Evolutionary conservation across 805 yeast species (phyloP).

Genomic region (Teunomyces tritomae): DNA sequence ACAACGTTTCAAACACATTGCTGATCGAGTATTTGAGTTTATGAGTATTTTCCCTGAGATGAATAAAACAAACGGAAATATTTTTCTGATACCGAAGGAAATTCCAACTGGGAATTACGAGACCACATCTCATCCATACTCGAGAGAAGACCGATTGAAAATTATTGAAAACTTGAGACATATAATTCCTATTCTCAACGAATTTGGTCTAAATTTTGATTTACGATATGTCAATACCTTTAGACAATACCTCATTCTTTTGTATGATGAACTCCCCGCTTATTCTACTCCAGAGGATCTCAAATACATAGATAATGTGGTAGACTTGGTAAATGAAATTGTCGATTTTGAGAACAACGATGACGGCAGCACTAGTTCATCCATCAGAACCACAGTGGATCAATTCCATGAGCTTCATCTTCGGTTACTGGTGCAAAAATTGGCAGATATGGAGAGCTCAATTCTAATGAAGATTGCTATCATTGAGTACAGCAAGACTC

Average conservation of each 20-base stretch:
- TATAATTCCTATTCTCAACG: slow-evolving; percentile 26
- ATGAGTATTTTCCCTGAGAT: slow-evolving; percentile 18
- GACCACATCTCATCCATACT: slow-evolving; percentile 8
- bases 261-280: slow-evolving; percentile 20
- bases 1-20: slow-evolving; percentile 7
- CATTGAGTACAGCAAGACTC: slow-evolving; percentile 11
- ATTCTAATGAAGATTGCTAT: slow-evolving; percentile 31
- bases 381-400: slow-evolving; percentile 19
- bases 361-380: slow-evolving; percentile 8
- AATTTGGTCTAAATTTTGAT: slow-evolving; percentile 23
- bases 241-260: slow-evolving; percentile 19
- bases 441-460: slow-evolving; percentile 12
- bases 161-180: slow-evolving; percentile 14
- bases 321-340: slow-evolving; percentile 18
- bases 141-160: slow-evolving; percentile 14
- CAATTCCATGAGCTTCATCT: slow-evolving; percentile 23
- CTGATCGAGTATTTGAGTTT: slow-evolving; percentile 13
- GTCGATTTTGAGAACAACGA: slow-evolving; percentile 29
- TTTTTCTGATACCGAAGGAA: not conserved
- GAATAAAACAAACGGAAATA: not conserved
- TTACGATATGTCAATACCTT: slow-evolving; percentile 20
- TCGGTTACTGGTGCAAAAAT: slow-evolving; percentile 10
- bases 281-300: slow-evolving; percentile 16
- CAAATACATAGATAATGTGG: slow-evolving; percentile 20
- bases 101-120: not conserved